Base-by-base conservation (phyloP, 805 yeast genomes). In the Lipomyces spencermartinsiae region DNA sequence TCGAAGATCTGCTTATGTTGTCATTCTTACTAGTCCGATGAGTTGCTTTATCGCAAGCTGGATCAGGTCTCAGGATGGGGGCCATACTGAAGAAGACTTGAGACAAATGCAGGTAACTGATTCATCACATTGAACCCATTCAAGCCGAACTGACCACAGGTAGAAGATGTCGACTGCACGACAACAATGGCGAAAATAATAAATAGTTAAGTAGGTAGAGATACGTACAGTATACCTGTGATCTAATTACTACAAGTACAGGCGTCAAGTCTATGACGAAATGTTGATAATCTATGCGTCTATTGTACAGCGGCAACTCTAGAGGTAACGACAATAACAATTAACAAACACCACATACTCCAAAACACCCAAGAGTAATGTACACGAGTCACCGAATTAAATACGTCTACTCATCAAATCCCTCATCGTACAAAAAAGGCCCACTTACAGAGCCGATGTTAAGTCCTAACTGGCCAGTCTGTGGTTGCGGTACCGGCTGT, bases 351-450 rank as follows among this genome's bases (percentile, higher is more conserved):
- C 22, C 49, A 43, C 43, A 16, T 43, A 43, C 49, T 43, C 49
- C 49, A 43, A n/a, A 35, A 43, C 49, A 43, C 49, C 49, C 10
- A 43, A 43, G 9, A 43, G 22, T 43, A 43, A 43, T 43, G 7
- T 43, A 43, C 49, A 43, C 9, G 16, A 43, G 1, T 43, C 16
- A 8, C 16, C 49, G 7, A 43, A 43, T 25, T 25, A 43, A n/a
- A 4, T 7, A 43, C 49, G 22, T 43, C 49, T 43, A 43, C 22
- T 43, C 49, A 14, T 64, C 64, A 46, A 64, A 64, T 22, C 67
- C 67, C 10, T 60, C 67, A 49, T 64, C 67, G 37, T 64, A 64
- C 35, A 64, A 35, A 31, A 60, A 64, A 31, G 59, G 63, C 8
- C 53, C 53, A 9, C 56, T 35, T 14, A 29, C 34, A 31, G 19